Conservation (phyloP, 257 asterid genomes). For the Capsicum pubescens region DNA sequence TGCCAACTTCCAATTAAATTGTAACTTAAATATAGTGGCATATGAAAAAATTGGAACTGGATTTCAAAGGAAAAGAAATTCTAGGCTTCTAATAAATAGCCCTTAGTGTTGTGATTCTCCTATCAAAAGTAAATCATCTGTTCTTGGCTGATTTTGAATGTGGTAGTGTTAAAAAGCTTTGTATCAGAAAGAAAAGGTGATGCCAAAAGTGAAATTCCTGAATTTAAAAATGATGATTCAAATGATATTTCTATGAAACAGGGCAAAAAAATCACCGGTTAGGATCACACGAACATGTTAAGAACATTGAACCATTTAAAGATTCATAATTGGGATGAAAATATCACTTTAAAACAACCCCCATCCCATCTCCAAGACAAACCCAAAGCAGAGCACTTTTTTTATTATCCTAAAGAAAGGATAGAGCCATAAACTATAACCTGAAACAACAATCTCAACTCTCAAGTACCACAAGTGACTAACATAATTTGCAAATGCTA, state of each 20-base stretch:
- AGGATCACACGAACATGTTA: not conserved
- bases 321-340: not conserved
- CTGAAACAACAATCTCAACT: too few species aligned
- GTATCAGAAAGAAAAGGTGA: constrained; percentile 82
- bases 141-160: constrained; percentile 47
- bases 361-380: not conserved
- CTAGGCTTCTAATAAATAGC: not conserved
- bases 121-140: constrained; percentile 34
- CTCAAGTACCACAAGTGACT: too few species aligned
- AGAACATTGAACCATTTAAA: not conserved
- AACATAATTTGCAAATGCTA: too few species aligned
- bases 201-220: constrained; percentile 70
- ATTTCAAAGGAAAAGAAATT: not conserved
- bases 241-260: constrained; percentile 65
- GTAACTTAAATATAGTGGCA: constrained; percentile 1
- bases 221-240: constrained; percentile 77
- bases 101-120: not conserved
- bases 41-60: not conserved
- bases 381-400: not conserved
- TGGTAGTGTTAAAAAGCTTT: constrained; percentile 69
- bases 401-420: not conserved
- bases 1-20: not conserved
- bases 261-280: not conserved
- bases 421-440: not conserved
- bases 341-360: not conserved